Percentiles rank a stretch among this genome's conserved stretches.
These are phyloP conservation scores for Diaporthe nobilis DNA, from an alignment of 2,329 filamentous ascomycete species.

Conservation along the genomic window DNA sequence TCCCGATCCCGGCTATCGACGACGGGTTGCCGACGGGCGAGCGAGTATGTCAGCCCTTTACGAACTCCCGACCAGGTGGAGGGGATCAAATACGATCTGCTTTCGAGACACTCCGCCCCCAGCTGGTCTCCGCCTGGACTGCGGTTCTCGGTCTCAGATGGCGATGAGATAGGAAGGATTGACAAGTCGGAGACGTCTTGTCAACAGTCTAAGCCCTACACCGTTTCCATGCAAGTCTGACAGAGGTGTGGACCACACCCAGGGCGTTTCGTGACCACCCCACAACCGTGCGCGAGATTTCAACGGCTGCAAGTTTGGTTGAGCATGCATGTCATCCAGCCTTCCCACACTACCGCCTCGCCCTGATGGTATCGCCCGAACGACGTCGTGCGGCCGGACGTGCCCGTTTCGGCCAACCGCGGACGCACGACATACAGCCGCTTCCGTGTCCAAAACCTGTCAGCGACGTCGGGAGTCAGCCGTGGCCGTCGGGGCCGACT, in stretches of 20 bases:
- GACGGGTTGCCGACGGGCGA: background rate
- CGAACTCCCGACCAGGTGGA: background rate
- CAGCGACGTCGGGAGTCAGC: conserved; percentile 8
- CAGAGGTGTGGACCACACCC: conserved; percentile 20
- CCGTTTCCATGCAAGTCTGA: conserved; percentile 21
- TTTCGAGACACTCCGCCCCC: no score
- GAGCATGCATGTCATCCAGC: conserved; percentile 17
- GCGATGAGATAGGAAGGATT: conserved; percentile 2
- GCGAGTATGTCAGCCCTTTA: background rate
- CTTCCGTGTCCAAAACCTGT: background rate
- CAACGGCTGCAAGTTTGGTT: background rate
- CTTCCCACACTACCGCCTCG: background rate
- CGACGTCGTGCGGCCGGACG: background rate
- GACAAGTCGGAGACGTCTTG: background rate
- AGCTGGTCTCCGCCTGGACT: background rate
- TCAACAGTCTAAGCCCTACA: conserved; percentile 20
- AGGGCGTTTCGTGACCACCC: background rate
- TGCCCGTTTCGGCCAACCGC: conserved; percentile 16
- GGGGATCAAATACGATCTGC: background rate
- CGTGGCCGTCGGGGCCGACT: background rate
- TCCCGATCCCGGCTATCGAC: background rate
- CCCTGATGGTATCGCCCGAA: background rate
- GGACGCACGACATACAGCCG: conserved; percentile 24
- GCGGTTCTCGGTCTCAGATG: background rate
- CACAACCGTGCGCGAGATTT: conserved; percentile 13